Percentiles rank a stretch among this genome's conserved stretches.
Evolutionary conservation across 805 yeast species (phyloP).

Genomic region (Saccharomycopsis sp.): DNA sequence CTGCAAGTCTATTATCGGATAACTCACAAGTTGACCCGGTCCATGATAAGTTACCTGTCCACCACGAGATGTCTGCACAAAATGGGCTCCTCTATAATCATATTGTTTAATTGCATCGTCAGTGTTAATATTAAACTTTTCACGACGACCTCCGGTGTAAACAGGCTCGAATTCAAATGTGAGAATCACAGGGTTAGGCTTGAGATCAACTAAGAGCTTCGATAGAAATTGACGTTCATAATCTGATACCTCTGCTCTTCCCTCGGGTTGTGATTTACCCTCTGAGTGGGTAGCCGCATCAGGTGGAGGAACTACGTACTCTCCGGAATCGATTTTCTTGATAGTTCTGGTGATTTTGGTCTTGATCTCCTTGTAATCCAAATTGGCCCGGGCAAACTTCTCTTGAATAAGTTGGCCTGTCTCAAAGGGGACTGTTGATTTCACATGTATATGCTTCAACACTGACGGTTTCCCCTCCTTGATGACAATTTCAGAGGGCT

Average conservation of each 20-base stretch:
- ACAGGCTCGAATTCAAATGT: constrained; percentile 84
- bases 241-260: constrained; percentile 35
- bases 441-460: constrained; percentile 17
- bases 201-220: constrained; percentile 36
- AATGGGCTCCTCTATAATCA: constrained; percentile 43
- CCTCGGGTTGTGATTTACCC: constrained; percentile 25
- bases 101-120: constrained; percentile 26
- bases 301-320: background rate
- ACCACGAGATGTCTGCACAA: constrained; percentile 79
- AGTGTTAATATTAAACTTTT: constrained; percentile 43
- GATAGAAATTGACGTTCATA: constrained; percentile 41
- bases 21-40: constrained; percentile 86
- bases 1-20: constrained; percentile 67
- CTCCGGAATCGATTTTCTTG: constrained; percentile 29
- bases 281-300: constrained; percentile 1
- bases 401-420: constrained; percentile 54
- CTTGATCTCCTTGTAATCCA: constrained; percentile 50
- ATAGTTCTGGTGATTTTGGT: constrained; percentile 40
- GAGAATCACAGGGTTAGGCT: constrained; percentile 61
- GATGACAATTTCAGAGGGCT: background rate
- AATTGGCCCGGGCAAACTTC: constrained; percentile 46
- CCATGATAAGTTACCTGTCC: constrained; percentile 98
- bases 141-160: constrained; percentile 88
- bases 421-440: constrained; percentile 29
- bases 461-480: background rate